phyloP scores from a whole-genome alignment of 2,329 filamentous ascomycete genomes.

The Rutstroemia sp. region DNA sequence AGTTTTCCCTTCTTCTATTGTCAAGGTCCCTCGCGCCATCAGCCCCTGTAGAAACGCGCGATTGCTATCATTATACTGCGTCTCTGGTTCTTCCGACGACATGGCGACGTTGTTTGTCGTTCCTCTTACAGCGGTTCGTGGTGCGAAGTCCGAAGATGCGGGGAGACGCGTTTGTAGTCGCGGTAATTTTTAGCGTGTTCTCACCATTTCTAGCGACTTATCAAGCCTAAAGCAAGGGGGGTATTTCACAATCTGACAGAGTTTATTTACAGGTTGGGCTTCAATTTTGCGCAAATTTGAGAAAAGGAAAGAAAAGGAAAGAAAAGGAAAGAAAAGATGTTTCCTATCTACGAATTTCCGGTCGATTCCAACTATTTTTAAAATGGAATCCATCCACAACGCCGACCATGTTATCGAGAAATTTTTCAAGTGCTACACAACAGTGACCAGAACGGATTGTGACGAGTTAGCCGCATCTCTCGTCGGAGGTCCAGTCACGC shows the following conservation, averaged over 20 bases:
- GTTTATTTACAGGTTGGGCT: too few relatives aligned
- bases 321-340: too few relatives aligned
- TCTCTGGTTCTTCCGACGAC: background rate
- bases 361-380: too few relatives aligned
- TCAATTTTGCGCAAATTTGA: too few relatives aligned
- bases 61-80: constrained; percentile 50
- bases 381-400: too few relatives aligned
- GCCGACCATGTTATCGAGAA: background rate
- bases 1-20: constrained; percentile 62
- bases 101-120: background rate
- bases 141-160: background rate
- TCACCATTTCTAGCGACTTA: background rate
- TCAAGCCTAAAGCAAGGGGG: background rate
- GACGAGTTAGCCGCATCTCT: background rate
- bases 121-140: background rate
- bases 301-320: too few relatives aligned
- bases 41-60: constrained; percentile 89
- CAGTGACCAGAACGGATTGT: background rate
- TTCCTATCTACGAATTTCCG: too few relatives aligned
- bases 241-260: background rate
- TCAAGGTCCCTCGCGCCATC: constrained; percentile 70
- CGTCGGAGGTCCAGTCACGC: background rate
- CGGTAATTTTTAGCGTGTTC: background rate
- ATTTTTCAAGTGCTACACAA: background rate
- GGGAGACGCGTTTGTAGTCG: background rate